Conservation (phyloP, 768 basidiomycete species). For the Xerocomus brunneocitrinus region DNA sequence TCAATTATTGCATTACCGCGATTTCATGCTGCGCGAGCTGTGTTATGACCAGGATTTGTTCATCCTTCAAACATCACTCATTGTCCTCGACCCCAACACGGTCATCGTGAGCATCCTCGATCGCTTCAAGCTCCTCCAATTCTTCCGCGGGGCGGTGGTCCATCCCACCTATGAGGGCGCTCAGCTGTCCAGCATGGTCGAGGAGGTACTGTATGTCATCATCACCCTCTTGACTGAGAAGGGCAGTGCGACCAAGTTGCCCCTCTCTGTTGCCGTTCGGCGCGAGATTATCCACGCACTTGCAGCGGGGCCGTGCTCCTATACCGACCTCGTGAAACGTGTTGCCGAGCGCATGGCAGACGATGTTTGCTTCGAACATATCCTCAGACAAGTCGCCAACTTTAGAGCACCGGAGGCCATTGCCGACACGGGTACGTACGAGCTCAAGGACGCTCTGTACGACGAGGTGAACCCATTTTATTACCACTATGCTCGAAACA, state of each 20-base stretch:
- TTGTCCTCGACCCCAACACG: constrained; percentile 70
- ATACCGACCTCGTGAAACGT: constrained; percentile 86
- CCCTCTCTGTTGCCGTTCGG: constrained; percentile 58
- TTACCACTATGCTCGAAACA: constrained; percentile 92
- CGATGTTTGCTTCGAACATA: constrained; percentile 73
- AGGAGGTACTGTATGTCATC: constrained; percentile 85
- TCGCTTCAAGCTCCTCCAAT: constrained; percentile 76
- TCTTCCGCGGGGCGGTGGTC: constrained; percentile 62
- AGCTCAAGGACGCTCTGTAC: constrained; percentile 76
- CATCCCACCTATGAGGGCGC: constrained; percentile 61
- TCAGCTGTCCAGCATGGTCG: constrained; percentile 81
- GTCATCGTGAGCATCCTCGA: constrained; percentile 86
- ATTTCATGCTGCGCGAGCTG: constrained; percentile 91
- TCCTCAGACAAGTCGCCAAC: constrained; percentile 72
- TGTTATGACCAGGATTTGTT: constrained; percentile 96
- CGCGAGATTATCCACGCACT: constrained; percentile 90
- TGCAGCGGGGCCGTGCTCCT: constrained; percentile 81
- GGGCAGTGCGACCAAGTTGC: constrained; percentile 65
- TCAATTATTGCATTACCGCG: constrained; percentile 92
- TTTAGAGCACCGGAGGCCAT: constrained; percentile 79
- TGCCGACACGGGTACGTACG: constrained; percentile 80
- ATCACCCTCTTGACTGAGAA: constrained; percentile 85
- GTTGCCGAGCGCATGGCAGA: constrained; percentile 88
- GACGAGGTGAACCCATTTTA: constrained; percentile 94
- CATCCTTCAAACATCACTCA: constrained; percentile 81